These are phyloP conservation scores for Barnettozyma populi DNA, from an alignment of 805 yeast genomes.

Conservation along the genomic window DNA sequence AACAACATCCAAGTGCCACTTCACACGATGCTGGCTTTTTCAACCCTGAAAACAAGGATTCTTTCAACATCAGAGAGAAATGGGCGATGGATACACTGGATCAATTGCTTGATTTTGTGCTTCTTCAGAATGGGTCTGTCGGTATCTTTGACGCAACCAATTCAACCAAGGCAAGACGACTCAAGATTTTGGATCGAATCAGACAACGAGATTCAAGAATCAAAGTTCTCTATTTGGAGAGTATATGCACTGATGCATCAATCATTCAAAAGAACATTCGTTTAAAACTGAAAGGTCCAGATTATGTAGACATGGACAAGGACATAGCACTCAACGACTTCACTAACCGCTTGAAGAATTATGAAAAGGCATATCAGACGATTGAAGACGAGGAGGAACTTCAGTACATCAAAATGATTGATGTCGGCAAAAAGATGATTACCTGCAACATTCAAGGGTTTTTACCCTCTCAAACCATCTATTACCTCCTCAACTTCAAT, in stretches of 20 bases:
- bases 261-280: conserved; percentile 80
- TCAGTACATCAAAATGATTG: conserved; percentile 92
- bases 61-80: conserved; percentile 68
- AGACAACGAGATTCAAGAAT: conserved; percentile 53
- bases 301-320: conserved; percentile 81
- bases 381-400: conserved; percentile 71
- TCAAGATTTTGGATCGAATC: conserved; percentile 50
- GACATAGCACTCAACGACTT: conserved; percentile 76
- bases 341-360: conserved; percentile 71
- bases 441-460: conserved; percentile 87
- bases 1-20: conserved; percentile 9
- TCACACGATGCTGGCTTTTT: conserved; percentile 81
- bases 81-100: conserved; percentile 97
- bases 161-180: conserved; percentile 62
- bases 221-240: conserved; percentile 80
- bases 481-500: conserved; percentile 84
- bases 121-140: conserved; percentile 80
- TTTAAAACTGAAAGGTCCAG: conserved; percentile 88
- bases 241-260: conserved; percentile 74
- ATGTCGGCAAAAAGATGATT: conserved; percentile 91
- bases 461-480: conserved; percentile 87
- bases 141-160: conserved; percentile 90
- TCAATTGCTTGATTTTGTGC: conserved; percentile 71
- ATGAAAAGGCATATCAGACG: conserved; percentile 86
- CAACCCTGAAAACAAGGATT: conserved; percentile 66